A percentile compares a stretch with the other conserved stretches of the same genome.
Evolutionary conservation across 2,329 filamentous ascomycete genomes (phyloP).

Genomic region (Aureobasidium sp.): DNA sequence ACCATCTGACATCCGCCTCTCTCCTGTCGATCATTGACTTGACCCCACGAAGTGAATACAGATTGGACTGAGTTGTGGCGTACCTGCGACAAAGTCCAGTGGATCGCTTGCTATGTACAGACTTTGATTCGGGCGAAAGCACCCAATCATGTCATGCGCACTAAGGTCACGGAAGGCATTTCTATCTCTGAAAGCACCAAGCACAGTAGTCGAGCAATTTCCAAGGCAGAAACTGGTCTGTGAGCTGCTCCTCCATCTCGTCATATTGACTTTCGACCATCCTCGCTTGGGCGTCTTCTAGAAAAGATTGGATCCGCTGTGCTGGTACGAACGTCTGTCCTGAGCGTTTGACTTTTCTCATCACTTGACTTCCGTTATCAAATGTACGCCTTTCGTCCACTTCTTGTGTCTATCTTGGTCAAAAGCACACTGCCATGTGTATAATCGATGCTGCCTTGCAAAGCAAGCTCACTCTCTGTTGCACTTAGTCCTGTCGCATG

Average conservation of each 20-base stretch:
- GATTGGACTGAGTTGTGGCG: not conserved
- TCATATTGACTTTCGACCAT: constrained; percentile 9
- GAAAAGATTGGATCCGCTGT: not conserved
- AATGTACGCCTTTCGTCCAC: not conserved
- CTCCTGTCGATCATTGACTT: constrained; percentile 2
- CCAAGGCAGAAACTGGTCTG: not conserved
- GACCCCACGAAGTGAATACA: not conserved
- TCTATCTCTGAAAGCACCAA: not conserved
- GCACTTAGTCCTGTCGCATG: not conserved
- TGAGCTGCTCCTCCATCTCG: not conserved
- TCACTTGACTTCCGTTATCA: not conserved
- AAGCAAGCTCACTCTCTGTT: not conserved
- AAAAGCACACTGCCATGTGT: not conserved
- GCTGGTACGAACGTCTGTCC: constrained; percentile 6
- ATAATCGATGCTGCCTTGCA: not conserved
- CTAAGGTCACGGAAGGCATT: not conserved
- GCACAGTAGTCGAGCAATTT: not conserved
- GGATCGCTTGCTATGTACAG: not conserved
- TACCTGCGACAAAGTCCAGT: not conserved
- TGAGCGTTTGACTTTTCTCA: constrained; percentile 6
- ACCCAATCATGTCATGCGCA: not conserved
- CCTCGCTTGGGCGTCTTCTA: constrained; percentile 1
- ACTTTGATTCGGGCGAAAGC: not conserved
- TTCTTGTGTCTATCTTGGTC: not conserved
- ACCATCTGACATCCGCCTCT: not conserved